Evolutionary conservation across 192 early-diverging fungal species (phyloP), one percentile per base, ranked within the genome.

Genomic region (Cladochytrium replicatum): DNA sequence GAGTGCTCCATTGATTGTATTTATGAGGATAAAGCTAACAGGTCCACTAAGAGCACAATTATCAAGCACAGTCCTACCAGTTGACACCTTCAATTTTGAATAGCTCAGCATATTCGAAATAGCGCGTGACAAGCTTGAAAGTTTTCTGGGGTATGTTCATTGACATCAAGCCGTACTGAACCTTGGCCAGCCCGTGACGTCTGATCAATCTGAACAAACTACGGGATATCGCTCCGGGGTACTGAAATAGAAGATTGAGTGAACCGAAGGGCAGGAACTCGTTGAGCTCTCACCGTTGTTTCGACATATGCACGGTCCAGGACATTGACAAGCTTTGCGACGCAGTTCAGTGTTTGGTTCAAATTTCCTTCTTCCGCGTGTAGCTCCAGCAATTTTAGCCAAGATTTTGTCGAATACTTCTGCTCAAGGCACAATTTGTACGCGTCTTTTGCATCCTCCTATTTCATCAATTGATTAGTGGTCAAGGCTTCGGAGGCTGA

Each of bases 281-380:
- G 2, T 41, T 2, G 2, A 50, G 24, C 1, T 71, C 78, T 71
- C 72, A 85, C 84, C 11, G 84, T 77, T 65, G 86, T 88, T 41
- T 90, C 88, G 52, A 88, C 85, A 66, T 89, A 94, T 72, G 92
- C 86, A 25, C 90, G 77, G 47, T 95, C 92, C 43, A 91, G 75
- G 42, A 87, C 83, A 8, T 86, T 80, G 7, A 88, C 78, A 46
- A 97, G 68, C 67, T 85, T 86, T 32, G 85, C 88, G 21, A 84
- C 80, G 2, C 82, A 84, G 40, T 79, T 68, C 52, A 97, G 70
- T 11, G 90, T 86, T 47, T 76, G 74, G 47, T 84, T 75, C 27
- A 91, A 69, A 50, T 95, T 77, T 11, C 84, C 83, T 48, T 93
- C 88, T 2, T 80, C 74, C 0, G 85, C 72, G 50, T 88, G 83